These are phyloP conservation scores for Schizophyllum commune DNA, from an alignment of 1,284 basidiomycete genomes.

Conservation along the genomic window DNA sequence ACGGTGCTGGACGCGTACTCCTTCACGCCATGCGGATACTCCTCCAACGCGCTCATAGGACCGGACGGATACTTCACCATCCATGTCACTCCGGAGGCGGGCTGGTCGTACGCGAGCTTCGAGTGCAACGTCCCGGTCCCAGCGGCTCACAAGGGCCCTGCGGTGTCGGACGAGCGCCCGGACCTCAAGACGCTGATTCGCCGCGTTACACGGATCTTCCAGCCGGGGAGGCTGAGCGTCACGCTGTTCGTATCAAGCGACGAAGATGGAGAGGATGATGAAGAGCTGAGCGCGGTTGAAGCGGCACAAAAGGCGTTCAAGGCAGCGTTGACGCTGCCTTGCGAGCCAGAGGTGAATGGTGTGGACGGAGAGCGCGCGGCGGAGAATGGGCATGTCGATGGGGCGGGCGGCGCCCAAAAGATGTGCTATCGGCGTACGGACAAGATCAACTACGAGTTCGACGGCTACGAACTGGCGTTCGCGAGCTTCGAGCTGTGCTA, in stretches of 20 bases:
- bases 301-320: slow-evolving; percentile 65
- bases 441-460: slow-evolving; percentile 98
- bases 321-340: slow-evolving; percentile 36
- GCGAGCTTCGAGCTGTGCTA: slow-evolving; percentile 68
- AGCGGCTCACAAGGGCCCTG: slow-evolving; percentile 9
- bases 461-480: slow-evolving; percentile 92
- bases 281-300: slow-evolving; percentile 50
- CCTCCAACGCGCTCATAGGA: slow-evolving; percentile 86
- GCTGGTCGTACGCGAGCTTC: slow-evolving; percentile 97
- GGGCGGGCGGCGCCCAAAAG: slow-evolving; percentile 7
- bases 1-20: slow-evolving; percentile 91
- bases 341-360: background rate
- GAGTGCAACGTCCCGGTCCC: slow-evolving; percentile 89
- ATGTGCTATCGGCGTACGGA: slow-evolving; percentile 70
- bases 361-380: background rate
- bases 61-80: slow-evolving; percentile 97
- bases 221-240: slow-evolving; percentile 81
- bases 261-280: slow-evolving; percentile 38
- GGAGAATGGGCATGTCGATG: slow-evolving; percentile 1
- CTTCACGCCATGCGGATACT: slow-evolving; percentile 96
- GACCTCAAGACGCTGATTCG: slow-evolving; percentile 77
- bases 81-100: slow-evolving; percentile 96
- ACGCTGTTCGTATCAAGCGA: slow-evolving; percentile 87
- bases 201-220: slow-evolving; percentile 89
- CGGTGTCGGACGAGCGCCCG: slow-evolving; percentile 31